Evolutionary conservation across 768 basidiomycete species (phyloP).

Genomic region (Panellus pusillus): DNA sequence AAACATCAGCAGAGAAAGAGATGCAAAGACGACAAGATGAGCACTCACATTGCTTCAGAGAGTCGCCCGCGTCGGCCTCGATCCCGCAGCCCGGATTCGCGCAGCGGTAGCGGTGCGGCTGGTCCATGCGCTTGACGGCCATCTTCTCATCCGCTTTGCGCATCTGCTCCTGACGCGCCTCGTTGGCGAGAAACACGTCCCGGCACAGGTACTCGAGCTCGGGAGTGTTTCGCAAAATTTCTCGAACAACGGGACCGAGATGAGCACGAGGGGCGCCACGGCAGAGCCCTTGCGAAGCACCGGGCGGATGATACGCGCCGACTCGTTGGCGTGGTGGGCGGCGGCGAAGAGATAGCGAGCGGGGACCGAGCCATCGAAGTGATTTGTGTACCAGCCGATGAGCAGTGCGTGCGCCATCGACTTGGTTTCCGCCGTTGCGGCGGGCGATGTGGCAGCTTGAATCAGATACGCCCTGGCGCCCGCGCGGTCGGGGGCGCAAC

Average conservation of each 20-base stretch:
- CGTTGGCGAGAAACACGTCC: not conserved
- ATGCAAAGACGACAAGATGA: not conserved
- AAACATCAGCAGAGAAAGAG: not conserved
- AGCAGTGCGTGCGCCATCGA: not conserved
- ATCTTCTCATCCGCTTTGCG: not conserved
- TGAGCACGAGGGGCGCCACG: not conserved
- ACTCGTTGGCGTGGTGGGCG: not conserved
- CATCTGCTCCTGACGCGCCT: not conserved
- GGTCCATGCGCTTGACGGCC: conserved; percentile 12
- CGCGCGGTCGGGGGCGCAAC: not conserved
- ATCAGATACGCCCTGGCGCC: not conserved
- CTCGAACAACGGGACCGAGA: not conserved
- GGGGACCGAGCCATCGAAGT: not conserved
- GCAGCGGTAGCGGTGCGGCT: conserved; percentile 3
- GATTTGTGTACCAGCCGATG: not conserved
- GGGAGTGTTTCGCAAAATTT: not conserved
- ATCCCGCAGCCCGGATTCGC: not conserved
- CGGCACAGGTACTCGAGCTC: not conserved
- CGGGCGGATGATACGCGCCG: not conserved
- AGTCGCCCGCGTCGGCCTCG: not conserved
- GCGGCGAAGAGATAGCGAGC: not conserved
- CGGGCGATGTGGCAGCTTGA: not conserved
- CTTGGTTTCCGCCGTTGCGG: not conserved
- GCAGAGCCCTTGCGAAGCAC: not conserved
- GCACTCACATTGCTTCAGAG: not conserved